These are phyloP conservation scores for Lentinula guzmanii DNA, from an alignment of 768 basidiomycete species.

Conservation along the genomic window DNA sequence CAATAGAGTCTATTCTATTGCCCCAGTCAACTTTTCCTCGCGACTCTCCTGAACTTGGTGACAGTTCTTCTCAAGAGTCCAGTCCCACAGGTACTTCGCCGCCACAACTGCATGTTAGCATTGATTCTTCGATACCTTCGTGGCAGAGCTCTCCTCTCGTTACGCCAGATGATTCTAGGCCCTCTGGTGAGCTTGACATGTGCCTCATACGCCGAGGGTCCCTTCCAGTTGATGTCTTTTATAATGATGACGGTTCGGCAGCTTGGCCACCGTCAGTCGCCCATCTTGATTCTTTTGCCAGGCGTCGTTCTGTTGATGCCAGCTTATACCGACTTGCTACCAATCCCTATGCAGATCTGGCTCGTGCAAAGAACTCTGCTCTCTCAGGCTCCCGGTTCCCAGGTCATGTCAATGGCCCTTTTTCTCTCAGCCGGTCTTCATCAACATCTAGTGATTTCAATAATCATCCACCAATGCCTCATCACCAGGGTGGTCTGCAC, in stretches of 20 bases:
- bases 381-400: slow-evolving; percentile 32
- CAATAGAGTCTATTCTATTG: slow-evolving; percentile 5
- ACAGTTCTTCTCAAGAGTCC: slow-evolving; percentile 19
- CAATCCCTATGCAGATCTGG: slow-evolving; percentile 45
- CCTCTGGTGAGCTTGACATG: slow-evolving; percentile 14
- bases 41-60: slow-evolving; percentile 11
- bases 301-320: slow-evolving; percentile 41
- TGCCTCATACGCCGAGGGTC: slow-evolving; percentile 41
- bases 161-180: slow-evolving; percentile 25
- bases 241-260: slow-evolving; percentile 19
- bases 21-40: slow-evolving; percentile 9
- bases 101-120: slow-evolving; percentile 35
- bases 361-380: slow-evolving; percentile 46
- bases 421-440: slow-evolving; percentile 13
- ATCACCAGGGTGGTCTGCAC: slow-evolving; percentile 30
- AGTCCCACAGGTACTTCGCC: slow-evolving; percentile 27
- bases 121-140: slow-evolving; percentile 19
- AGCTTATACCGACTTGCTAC: slow-evolving; percentile 42
- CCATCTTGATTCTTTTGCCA: slow-evolving; percentile 34
- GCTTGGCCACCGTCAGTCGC: slow-evolving; percentile 33
- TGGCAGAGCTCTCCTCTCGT: slow-evolving; percentile 31
- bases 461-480: slow-evolving; percentile 17
- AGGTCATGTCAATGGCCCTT: slow-evolving; percentile 25
- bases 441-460: slow-evolving; percentile 10
- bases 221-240: slow-evolving; percentile 42